Evolutionary conservation across 2,329 filamentous ascomycete genomes (phyloP), one percentile per base, ranked within the genome.

Genomic region (Pestalotiopsis sp.): DNA sequence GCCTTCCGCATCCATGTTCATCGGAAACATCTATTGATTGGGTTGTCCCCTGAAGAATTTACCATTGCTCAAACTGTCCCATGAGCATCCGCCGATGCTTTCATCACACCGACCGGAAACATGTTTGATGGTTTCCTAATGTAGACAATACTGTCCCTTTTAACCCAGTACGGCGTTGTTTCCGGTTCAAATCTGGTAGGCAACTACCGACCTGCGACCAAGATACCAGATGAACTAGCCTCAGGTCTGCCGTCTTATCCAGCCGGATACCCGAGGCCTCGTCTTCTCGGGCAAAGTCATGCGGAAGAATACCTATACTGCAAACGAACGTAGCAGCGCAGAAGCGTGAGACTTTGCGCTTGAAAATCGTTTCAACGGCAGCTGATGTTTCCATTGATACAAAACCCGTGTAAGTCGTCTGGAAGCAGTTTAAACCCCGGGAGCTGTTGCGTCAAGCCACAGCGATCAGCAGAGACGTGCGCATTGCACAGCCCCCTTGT

Each of bases 401-500:
- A 59, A 23, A 27, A 61, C 20, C 12, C 14, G 9, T 63, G 61
- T 31, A 63, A 25, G 36, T 63, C 14, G 36, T 36, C 38, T 17
- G n/a, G 31, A 31, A 63, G 38, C 31, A 63, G 61, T 31, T 63
- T 5, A 63, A 23, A 27, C n/a, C 23, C 27, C 12, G 13, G 13
- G 61, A 20, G 17, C 7, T 14, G 17, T 23, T 57, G 64, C 64
- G 64, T 66, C 64, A 66, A 66, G 64, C 64, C 64, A 66, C 64
- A 58, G 31, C 23, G 49, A 66, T 66, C 64, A 20, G n/a, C 64
- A 56, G 17, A 14, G 31, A 31, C 41, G 25, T n/a, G 27, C 25
- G 27, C 45, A 36, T 49, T 66, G 64, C 64, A 66, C 64, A 66
- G 64, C 64, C 64, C 52, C 64, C 5, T 13, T 66, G 64, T 66